These are phyloP conservation scores for Elsinoe necatrix DNA, from an alignment of 2,329 filamentous ascomycete species.

Conservation along the genomic window DNA sequence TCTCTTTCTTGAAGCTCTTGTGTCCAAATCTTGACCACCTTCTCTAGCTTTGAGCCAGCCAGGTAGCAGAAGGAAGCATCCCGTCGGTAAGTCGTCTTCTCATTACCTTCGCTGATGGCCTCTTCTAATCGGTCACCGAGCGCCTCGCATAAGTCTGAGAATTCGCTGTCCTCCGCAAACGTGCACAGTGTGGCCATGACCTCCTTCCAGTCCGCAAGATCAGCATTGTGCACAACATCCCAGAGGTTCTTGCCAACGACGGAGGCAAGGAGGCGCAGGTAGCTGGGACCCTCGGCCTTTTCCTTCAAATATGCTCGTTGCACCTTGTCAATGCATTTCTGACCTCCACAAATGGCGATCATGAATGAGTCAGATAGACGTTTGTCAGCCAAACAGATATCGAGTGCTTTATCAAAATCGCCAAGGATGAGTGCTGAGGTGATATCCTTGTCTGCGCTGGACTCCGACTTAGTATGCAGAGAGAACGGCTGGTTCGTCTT, in stretches of 20 bases:
- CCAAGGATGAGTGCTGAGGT: constrained; percentile 84
- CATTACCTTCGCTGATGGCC: constrained; percentile 43
- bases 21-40: constrained; percentile 92
- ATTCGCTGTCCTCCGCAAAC: constrained; percentile 83
- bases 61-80: constrained; percentile 96
- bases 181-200: constrained; percentile 94
- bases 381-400: constrained; percentile 71
- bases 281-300: constrained; percentile 76
- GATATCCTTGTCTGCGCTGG: constrained; percentile 72
- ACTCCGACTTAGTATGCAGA: constrained; percentile 76
- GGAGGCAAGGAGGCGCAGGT: constrained; percentile 79
- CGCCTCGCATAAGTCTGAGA: constrained; percentile 88
- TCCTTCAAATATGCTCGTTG: constrained; percentile 83
- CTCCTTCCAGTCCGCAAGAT: constrained; percentile 91
- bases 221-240: constrained; percentile 96
- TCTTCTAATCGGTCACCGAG: constrained; percentile 86
- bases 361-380: constrained; percentile 94
- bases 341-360: constrained; percentile 92
- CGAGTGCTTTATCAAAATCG: constrained; percentile 80
- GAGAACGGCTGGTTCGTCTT: constrained; percentile 94
- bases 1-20: constrained; percentile 80
- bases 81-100: constrained; percentile 53
- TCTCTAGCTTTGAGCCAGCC: constrained; percentile 91
- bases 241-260: constrained; percentile 95
- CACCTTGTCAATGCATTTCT: constrained; percentile 87